Evolutionary conservation across 2,329 filamentous ascomycete genomes (phyloP).

Genomic region (Colletotrichum shisoi): DNA sequence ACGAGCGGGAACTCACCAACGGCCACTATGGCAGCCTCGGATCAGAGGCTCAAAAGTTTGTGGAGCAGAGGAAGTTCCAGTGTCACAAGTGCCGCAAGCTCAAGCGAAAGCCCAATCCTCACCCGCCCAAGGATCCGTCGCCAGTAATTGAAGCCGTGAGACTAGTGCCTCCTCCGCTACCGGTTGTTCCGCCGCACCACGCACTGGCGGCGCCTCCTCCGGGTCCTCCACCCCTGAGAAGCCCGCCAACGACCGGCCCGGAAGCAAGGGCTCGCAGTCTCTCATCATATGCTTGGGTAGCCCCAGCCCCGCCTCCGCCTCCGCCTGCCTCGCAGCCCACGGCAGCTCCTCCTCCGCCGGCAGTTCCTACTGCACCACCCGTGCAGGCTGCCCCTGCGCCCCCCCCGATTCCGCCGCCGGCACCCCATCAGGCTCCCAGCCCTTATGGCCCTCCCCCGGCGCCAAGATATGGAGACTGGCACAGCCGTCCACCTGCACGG

Average conservation of each 20-base stretch:
- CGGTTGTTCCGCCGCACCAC: conserved; percentile 42
- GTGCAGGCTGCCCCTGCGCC: conserved; percentile 42
- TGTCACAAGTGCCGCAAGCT: conserved; percentile 77
- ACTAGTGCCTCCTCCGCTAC: conserved; percentile 40
- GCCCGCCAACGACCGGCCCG: conserved; percentile 34
- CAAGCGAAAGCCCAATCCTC: conserved; percentile 55
- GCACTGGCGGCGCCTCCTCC: conserved; percentile 43
- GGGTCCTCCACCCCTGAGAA: conserved; percentile 31
- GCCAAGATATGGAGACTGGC: conserved; percentile 54
- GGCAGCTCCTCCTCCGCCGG: conserved; percentile 40
- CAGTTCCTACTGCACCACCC: conserved; percentile 39
- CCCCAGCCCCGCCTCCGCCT: conserved; percentile 33
- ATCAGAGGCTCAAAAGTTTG: conserved; percentile 66
- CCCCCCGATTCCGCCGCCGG: conserved; percentile 48
- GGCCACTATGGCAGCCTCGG: conserved; percentile 61
- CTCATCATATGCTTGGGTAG: conserved; percentile 37
- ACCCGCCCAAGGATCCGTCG: conserved; percentile 40
- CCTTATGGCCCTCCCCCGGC: conserved; percentile 46
- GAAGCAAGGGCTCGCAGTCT: conserved; percentile 40
- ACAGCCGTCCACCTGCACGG: conserved; percentile 57
- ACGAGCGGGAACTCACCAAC: conserved; percentile 62
- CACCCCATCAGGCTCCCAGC: conserved; percentile 49
- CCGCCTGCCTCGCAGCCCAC: conserved; percentile 33
- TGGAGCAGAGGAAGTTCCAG: conserved; percentile 69
- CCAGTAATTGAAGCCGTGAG: conserved; percentile 28